These are phyloP conservation scores for Diospyros lotus DNA, from an alignment of 148 eudicot genomes.

Conservation along the genomic window DNA sequence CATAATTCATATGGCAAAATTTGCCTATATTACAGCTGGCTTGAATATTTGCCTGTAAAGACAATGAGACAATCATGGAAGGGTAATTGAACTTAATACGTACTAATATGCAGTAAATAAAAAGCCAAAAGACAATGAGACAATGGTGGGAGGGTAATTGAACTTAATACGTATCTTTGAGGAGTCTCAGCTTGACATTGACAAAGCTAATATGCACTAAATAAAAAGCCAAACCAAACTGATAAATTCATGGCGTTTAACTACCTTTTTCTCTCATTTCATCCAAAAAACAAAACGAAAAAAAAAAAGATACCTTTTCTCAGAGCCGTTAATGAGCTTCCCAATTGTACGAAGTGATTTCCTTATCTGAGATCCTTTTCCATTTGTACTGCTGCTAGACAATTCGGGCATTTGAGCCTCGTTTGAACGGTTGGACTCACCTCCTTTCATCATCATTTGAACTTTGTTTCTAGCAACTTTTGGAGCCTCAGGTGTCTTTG, in stretches of 20 bases:
- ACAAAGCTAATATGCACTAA: not conserved
- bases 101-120: too few relatives aligned
- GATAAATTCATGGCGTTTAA: not conserved
- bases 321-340: slow-evolving; percentile 79
- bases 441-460: slow-evolving; percentile 9
- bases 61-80: too few relatives aligned
- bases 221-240: not conserved
- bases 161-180: too few relatives aligned
- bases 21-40: too few relatives aligned
- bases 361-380: slow-evolving; percentile 72
- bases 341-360: slow-evolving; percentile 82
- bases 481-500: slow-evolving; percentile 46
- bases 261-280: slow-evolving; percentile 61
- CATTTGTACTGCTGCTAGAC: slow-evolving; percentile 21
- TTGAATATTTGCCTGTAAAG: too few relatives aligned
- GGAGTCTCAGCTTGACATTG: not conserved
- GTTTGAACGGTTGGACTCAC: slow-evolving; percentile 12
- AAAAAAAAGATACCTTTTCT: slow-evolving; percentile 46
- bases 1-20: not conserved
- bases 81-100: too few relatives aligned
- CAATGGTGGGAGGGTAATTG: too few relatives aligned
- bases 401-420: slow-evolving; percentile 34
- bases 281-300: too few relatives aligned
- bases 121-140: too few relatives aligned
- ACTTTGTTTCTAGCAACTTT: slow-evolving; percentile 14